Evolutionary conservation across 1,284 basidiomycete species (phyloP), one percentile per base, ranked within the genome.

Genomic region (Melampsora occidentalis): DNA sequence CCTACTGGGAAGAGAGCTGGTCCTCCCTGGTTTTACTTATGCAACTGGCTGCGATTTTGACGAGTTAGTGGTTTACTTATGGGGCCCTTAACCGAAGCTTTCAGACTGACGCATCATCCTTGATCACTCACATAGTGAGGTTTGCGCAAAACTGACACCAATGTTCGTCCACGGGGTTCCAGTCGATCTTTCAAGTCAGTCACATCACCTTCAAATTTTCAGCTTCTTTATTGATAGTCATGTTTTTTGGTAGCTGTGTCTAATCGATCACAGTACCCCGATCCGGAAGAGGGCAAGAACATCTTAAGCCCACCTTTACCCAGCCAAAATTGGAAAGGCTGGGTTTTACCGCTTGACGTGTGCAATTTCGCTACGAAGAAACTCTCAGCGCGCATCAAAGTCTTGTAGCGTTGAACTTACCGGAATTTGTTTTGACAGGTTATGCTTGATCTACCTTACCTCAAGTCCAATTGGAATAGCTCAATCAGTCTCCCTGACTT

Each of bases 281-380:
- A 76, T 33, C 73, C 73, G 18, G 67, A 65, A 16, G 48, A 35
- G 31, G 66, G 59, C 25, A 49, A 31, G n/a, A 46, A 59, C 22
- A 46, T 63, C 16, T 51, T 76, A 28, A 48, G 7, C 14, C 73
- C 73, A 20, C 33, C 28, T 2, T 7, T 69, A 25, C 33, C 57
- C 28, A 61, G 39, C 10, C 51, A 76, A 20, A 48, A 76, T 28
- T 65, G 71, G 14, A 68, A 69, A 62, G 73, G 73, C 46, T 76
- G 73, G 73, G 59, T 76, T 53, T 39, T 76, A 31, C 73, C 73
- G 2, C 14, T 76, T 9, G 73, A 76, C 14, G 73, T 76, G 1
- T 66, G 62, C 22, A 57, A 22, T n/a, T 57, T 57, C n/a, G 14
- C 53, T 57, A 16, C 6, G n/a, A 57, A 5, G 20, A 28, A 57